Percentiles rank a stretch among this genome's conserved stretches.
Evolutionary conservation across 192 early-diverging fungal species (phyloP).

Genomic region (Pilaira anomala): DNA sequence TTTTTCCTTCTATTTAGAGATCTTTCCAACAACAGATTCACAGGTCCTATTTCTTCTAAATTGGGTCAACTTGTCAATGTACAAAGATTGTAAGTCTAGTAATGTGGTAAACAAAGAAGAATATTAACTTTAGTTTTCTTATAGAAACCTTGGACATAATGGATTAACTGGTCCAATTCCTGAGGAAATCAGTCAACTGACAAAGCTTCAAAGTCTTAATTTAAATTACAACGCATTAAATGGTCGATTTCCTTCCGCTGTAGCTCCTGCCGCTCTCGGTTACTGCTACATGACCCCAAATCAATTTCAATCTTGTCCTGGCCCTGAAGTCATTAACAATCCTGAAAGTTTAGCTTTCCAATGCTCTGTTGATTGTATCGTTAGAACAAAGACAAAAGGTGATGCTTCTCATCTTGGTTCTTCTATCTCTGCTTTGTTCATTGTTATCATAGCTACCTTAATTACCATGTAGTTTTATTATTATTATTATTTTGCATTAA

Average conservation of each 20-base stretch:
- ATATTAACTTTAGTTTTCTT: background rate
- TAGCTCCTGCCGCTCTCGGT: constrained; percentile 23
- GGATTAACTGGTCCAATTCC: constrained; percentile 25
- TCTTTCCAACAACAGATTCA: constrained; percentile 32
- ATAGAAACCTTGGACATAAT: constrained; percentile 27
- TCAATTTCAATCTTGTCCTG: constrained; percentile 31
- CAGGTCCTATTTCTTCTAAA: constrained; percentile 21
- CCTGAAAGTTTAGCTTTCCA: constrained; percentile 26
- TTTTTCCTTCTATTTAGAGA: constrained; percentile 19
- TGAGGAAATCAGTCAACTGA: constrained; percentile 11
- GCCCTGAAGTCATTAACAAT: constrained; percentile 5
- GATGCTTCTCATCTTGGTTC: too few relatives aligned
- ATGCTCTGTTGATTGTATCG: constrained; percentile 30
- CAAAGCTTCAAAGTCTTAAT: constrained; percentile 16
- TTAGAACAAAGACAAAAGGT: too few relatives aligned
- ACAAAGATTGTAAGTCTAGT: constrained; percentile 24
- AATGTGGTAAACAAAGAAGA: background rate
- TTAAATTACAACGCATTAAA: constrained; percentile 31
- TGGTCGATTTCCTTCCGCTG: constrained; percentile 25
- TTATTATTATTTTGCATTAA: too few relatives aligned
- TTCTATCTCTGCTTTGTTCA: too few relatives aligned
- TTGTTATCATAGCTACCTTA: too few relatives aligned
- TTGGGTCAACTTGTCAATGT: constrained; percentile 26
- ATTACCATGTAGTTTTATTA: too few relatives aligned
- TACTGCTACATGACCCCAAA: constrained; percentile 27